Evolutionary conservation across 2,329 filamentous ascomycete species (phyloP).

Genomic region (Sarocladiaceae sp.): DNA sequence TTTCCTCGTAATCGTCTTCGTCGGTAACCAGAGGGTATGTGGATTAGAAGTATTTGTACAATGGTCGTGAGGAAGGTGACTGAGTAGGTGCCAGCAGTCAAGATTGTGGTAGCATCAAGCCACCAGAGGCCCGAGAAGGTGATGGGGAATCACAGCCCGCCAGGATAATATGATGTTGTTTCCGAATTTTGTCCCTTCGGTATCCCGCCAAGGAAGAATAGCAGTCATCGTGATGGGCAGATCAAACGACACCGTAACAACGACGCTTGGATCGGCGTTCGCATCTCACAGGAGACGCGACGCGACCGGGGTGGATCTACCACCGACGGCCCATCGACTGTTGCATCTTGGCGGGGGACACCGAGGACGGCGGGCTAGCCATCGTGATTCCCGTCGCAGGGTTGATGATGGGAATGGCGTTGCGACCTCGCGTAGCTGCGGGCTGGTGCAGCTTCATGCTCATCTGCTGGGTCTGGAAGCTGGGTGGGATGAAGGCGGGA

Average conservation of each 20-base stretch:
- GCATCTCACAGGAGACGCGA: conserved; percentile 27
- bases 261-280: conserved; percentile 26
- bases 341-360: conserved; percentile 57
- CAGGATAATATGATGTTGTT: conserved; percentile 33
- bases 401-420: conserved; percentile 97
- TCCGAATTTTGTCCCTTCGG: conserved; percentile 26
- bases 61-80: conserved; percentile 20
- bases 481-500: conserved; percentile 58
- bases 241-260: conserved; percentile 31
- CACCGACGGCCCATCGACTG: conserved; percentile 47
- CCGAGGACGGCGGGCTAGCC: conserved; percentile 76
- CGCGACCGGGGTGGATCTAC: conserved; percentile 31
- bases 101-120: conserved; percentile 19
- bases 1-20: conserved; percentile 26
- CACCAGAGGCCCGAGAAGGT: conserved; percentile 16
- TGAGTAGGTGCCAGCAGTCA: conserved; percentile 24
- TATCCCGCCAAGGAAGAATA: conserved; percentile 47
- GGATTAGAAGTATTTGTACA: conserved; percentile 46
- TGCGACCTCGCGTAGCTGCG: conserved; percentile 79
- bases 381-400: conserved; percentile 83
- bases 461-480: conserved; percentile 56
- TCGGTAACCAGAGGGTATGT: conserved; percentile 28
- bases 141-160: conserved; percentile 32
- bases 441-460: conserved; percentile 85
- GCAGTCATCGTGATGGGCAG: conserved; percentile 25